These are phyloP conservation scores for Melampsora americana DNA, from an alignment of 1,284 basidiomycete genomes.

Conservation along the genomic window DNA sequence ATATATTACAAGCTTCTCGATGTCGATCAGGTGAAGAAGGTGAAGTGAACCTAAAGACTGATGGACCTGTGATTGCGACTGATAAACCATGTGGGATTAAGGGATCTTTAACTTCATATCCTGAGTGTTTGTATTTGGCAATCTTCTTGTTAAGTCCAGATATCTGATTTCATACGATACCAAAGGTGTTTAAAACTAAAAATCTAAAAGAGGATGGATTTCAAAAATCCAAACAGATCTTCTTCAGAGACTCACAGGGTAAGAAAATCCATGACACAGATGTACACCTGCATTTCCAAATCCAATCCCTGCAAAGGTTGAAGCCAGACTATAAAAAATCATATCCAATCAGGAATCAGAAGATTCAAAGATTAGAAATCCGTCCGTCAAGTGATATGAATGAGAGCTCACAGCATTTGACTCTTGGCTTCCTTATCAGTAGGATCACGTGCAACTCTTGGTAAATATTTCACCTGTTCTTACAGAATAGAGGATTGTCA, in stretches of 20 bases:
- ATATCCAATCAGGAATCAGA: not conserved
- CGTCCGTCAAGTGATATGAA: not conserved
- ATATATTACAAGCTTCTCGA: conserved; percentile 80
- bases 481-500: not conserved
- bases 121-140: conserved; percentile 71
- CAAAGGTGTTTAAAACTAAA: conserved; percentile 41
- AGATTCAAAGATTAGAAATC: no score
- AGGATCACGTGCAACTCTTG: conserved; percentile 74
- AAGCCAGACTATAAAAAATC: conserved; percentile 64
- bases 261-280: conserved; percentile 81
- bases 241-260: conserved; percentile 63
- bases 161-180: conserved; percentile 60
- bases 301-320: conserved; percentile 90
- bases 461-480: conserved; percentile 69
- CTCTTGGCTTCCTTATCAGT: conserved; percentile 75
- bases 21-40: conserved; percentile 86
- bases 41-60: conserved; percentile 87
- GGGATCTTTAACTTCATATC: conserved; percentile 68
- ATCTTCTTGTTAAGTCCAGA: conserved; percentile 92
- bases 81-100: conserved; percentile 69
- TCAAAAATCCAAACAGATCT: no score
- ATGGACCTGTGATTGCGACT: conserved; percentile 82
- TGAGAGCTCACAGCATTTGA: conserved; percentile 75
- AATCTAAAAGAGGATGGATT: no score
- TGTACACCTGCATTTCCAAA: conserved; percentile 93